Conservation (phyloP, 2,329 filamentous ascomycete species). For the Capronia epimyces region DNA sequence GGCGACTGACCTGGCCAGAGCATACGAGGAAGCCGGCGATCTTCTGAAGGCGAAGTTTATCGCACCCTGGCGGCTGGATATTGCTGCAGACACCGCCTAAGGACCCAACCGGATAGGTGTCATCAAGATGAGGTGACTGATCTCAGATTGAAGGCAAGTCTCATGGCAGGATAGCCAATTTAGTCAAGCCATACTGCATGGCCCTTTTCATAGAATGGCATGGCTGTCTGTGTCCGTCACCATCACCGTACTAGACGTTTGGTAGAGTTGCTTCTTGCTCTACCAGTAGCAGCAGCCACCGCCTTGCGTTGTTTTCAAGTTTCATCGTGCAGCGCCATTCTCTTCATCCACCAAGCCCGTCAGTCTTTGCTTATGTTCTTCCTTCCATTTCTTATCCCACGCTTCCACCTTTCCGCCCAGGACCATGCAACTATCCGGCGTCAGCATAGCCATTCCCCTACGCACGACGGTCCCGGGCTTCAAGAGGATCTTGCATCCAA, state of each 20-base stretch:
- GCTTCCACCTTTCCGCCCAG: conserved; percentile 83
- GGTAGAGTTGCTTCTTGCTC: too few relatives aligned
- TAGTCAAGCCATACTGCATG: too few relatives aligned
- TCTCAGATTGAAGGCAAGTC: neutral
- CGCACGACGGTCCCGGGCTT: conserved; percentile 60
- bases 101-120: neutral
- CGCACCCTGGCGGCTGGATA: conserved; percentile 64
- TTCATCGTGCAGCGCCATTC: conserved; percentile 29
- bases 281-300: neutral
- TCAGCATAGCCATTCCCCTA: conserved; percentile 72
- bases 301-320: neutral
- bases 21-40: conserved; percentile 73
- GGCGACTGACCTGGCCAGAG: conserved; percentile 63
- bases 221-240: too few relatives aligned
- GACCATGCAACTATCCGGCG: conserved; percentile 61
- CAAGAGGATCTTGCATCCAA: conserved; percentile 78
- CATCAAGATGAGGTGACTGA: neutral
- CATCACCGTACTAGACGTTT: too few relatives aligned
- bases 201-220: too few relatives aligned
- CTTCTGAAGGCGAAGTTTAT: conserved; percentile 71
- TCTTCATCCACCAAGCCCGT: conserved; percentile 48
- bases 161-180: too few relatives aligned
- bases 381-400: conserved; percentile 72
- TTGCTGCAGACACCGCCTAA: conserved; percentile 7
- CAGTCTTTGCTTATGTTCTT: conserved; percentile 63